Evolutionary conservation across 2,329 filamentous ascomycete species (phyloP).

Genomic region (Claviceps quebecensis): DNA sequence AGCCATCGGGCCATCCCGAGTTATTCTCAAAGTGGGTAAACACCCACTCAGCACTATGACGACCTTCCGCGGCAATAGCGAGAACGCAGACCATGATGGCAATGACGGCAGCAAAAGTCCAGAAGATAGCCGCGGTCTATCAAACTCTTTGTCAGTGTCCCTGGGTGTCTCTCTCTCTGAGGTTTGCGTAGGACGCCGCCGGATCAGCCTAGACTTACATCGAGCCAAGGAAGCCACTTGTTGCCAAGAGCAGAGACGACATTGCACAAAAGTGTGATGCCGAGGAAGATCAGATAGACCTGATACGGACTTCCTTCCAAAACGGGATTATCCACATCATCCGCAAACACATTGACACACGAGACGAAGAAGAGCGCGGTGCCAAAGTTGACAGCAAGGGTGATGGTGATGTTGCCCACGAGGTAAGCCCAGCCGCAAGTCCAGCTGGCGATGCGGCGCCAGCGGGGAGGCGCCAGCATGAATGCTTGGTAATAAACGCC

Average conservation of each 20-base stretch:
- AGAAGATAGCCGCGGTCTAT: slow-evolving; percentile 55
- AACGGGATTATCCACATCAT: slow-evolving; percentile 26
- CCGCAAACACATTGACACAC: slow-evolving; percentile 42
- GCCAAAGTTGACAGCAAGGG: slow-evolving; percentile 69
- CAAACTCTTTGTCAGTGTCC: not conserved
- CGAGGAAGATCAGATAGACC: slow-evolving; percentile 57
- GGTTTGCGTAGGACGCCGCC: no score
- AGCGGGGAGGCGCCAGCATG: slow-evolving; percentile 50
- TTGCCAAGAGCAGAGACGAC: slow-evolving; percentile 54
- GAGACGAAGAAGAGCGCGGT: slow-evolving; percentile 51
- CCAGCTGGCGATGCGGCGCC: slow-evolving; percentile 52
- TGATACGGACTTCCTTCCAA: slow-evolving; percentile 44
- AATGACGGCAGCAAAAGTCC: slow-evolving; percentile 59
- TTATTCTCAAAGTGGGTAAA: slow-evolving; percentile 55
- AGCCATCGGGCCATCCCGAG: slow-evolving; percentile 57
- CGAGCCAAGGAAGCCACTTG: slow-evolving; percentile 50
- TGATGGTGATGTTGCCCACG: slow-evolving; percentile 70
- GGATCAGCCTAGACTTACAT: slow-evolving; percentile 39
- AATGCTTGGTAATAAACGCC: slow-evolving; percentile 66
- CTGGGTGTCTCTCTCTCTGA: not conserved
- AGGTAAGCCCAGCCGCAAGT: slow-evolving; percentile 65
- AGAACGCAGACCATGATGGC: slow-evolving; percentile 49
- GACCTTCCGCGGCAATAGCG: slow-evolving; percentile 54
- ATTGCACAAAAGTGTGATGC: slow-evolving; percentile 50
- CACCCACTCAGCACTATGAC: slow-evolving; percentile 46